Evolutionary conservation across 768 basidiomycete genomes (phyloP), one percentile per base, ranked within the genome.

Genomic region (Steccherinum ochraceum): DNA sequence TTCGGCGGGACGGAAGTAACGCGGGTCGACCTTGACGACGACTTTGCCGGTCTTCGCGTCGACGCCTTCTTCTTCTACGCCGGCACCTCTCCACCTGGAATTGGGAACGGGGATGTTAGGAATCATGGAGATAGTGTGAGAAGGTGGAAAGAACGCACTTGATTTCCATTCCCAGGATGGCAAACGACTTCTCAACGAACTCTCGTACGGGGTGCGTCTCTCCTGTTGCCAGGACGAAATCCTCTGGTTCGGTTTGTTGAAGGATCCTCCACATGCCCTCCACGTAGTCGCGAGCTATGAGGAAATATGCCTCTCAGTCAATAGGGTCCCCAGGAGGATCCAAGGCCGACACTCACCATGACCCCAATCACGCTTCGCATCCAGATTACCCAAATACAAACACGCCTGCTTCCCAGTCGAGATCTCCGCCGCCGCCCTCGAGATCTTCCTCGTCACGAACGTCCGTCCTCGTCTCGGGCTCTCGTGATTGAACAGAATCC

Each of bases 231-330:
- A 96, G 88, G 48, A 96, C 93, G 61, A 89, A 98, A 70, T 98
- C 94, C 10, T 93, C 82, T 1, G 94, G 72, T 19, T 61, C 53
- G 5, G 83, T 74, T 67, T 95, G 92, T 67, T 98, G 94, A 42
- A 97, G 82, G 82, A 98, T 93, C 62, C 78, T 77, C 93, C 93
- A 96, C 94, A 96, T 96, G 39, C 94, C 94, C 69, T 97, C 94
- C 10, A 96, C 87, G 65, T 95, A 96, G 66, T 92, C 89, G 53
- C 80, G 82, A 46, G 88, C 88, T 89, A 53, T 19, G 19, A 27
- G 7, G 3, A 24, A 13, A 26, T 35, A 7, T 7, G 30, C 30
- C 30, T 35, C 24, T 12, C 30, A 27, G 56, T 59, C 44, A 56
- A 48, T 35, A 30, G 47, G 20, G 39, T 43, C 40, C 35, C 40